A percentile compares a stretch with the other conserved stretches of the same genome.
Conservation (phyloP, 129 eudicot species). For the Ambrosia trifida region DNA sequence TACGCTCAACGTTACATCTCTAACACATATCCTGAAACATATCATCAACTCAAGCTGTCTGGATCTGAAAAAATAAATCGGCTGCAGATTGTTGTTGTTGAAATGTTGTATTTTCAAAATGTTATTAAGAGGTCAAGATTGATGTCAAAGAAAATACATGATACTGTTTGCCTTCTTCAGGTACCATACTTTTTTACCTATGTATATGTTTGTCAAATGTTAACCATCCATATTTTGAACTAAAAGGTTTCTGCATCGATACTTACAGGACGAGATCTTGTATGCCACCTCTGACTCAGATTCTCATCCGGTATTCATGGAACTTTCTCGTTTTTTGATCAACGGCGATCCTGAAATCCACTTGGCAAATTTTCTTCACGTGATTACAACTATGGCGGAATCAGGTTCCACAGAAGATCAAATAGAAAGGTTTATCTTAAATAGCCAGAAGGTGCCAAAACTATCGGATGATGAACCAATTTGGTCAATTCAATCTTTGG, state of each 20-base stretch:
- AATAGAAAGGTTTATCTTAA: too few species aligned
- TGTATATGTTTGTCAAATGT: not conserved
- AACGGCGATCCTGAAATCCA: too few species aligned
- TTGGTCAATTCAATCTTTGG: too few species aligned
- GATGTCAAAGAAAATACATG: conserved; percentile 60
- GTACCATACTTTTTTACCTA: conserved; percentile 14
- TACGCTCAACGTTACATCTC: conserved; percentile 86
- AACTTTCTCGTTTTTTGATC: too few species aligned
- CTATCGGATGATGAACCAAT: conserved; percentile 33
- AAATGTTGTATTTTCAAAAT: conserved; percentile 66
- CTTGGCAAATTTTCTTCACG: too few species aligned
- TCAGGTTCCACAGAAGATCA: too few species aligned
- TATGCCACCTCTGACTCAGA: conserved; percentile 35
- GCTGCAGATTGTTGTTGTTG: conserved; percentile 61
- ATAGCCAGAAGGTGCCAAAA: conserved; percentile 19
- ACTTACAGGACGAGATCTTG: too few species aligned
- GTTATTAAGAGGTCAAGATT: conserved; percentile 49
- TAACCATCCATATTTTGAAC: not conserved
- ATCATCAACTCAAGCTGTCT: conserved; percentile 50
- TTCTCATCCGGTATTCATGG: too few species aligned
- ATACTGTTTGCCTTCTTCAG: conserved; percentile 58
- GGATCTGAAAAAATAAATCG: conserved; percentile 13
- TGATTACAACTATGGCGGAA: too few species aligned
- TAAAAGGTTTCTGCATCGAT: too few species aligned
- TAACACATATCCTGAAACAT: conserved; percentile 47